Percentiles rank a stretch among this genome's conserved stretches.
Evolutionary conservation across 768 basidiomycete species (phyloP).

Genomic region (Leccinum incarnatum): DNA sequence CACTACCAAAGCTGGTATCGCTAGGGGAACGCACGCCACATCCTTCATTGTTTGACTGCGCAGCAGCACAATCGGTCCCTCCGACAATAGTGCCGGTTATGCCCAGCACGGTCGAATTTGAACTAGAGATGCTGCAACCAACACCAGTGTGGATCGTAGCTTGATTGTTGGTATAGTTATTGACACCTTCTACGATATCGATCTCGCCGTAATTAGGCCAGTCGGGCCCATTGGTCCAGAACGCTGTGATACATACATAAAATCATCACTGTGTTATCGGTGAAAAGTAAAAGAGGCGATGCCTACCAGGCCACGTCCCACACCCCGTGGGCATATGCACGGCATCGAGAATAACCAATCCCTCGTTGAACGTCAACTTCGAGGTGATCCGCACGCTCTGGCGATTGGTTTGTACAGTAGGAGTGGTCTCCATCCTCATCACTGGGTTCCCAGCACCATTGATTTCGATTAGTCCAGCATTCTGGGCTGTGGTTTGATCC

Average conservation of each 20-base stretch:
- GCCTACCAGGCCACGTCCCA: constrained; percentile 71
- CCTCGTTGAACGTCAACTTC: constrained; percentile 54
- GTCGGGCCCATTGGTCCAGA: constrained; percentile 50
- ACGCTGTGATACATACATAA: constrained; percentile 30
- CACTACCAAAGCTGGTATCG: constrained; percentile 72
- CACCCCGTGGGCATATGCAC: constrained; percentile 90
- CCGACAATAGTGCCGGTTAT: constrained; percentile 67
- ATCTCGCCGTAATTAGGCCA: constrained; percentile 64
- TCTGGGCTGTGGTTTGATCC: constrained; percentile 55
- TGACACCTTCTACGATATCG: constrained; percentile 82
- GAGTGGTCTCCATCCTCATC: constrained; percentile 88
- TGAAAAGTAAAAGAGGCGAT: not conserved
- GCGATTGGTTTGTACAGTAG: constrained; percentile 62
- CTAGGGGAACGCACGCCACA: constrained; percentile 72
- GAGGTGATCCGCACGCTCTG: constrained; percentile 79
- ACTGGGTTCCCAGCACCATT: constrained; percentile 74
- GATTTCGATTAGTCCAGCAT: constrained; percentile 59
- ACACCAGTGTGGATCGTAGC: constrained; percentile 75
- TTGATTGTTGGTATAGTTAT: constrained; percentile 78
- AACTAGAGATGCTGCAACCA: constrained; percentile 63
- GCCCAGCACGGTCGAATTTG: constrained; percentile 43
- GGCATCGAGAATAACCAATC: constrained; percentile 77
- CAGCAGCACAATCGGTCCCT: constrained; percentile 68
- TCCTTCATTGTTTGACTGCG: constrained; percentile 70
- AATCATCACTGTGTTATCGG: not conserved